Evolutionary conservation across 2,329 filamentous ascomycete genomes (phyloP), one percentile per base, ranked within the genome.

Genomic region (Colletotrichum australisinense): DNA sequence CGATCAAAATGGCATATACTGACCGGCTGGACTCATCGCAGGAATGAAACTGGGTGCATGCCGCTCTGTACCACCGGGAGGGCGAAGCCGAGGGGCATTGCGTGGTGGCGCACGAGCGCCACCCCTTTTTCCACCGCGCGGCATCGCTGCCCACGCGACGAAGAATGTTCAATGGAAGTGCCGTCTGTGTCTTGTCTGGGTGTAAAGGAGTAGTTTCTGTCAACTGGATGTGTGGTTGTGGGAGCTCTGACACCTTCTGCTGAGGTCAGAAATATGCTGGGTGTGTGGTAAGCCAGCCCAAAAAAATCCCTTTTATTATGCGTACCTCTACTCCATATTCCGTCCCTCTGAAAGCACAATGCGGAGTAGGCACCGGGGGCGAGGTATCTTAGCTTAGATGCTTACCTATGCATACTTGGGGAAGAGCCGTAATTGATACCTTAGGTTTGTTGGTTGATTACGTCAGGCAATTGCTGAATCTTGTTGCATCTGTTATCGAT

Each of bases 61-160:
- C 16, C 24, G 59, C 24, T 58, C 66, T 30, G 19, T 26, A 12
- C 57, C 70, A 49, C 52, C 57, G 28, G 57, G 49, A 22, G 60
- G 14, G n/a, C 65, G 57, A n/a, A 58, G 38, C 30, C 60, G 65
- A 35, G 32, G 59, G 24, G 26, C 26, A 59, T 68, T 72, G 59
- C 66, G 66, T 22, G 42, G 26, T 35, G 59, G 58, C 55, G 70
- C 70, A 28, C 70, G 66, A 5, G 59, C 66, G 58, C 66, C 66
- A 32, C 65, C 53, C 55, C 66, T 63, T 22, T 69, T 72, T 12
- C 70, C 70, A 59, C 70, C 66, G 32, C 70, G 70, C 42, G 66
- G 66, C 70, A 72, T 72, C 26, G 59, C 58, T 64, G n/a, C 28
- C 46, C 69, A 55, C 59, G 58, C 35, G n/a, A 62, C 46, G 8